Conservation (phyloP, 73 alveolate genomes). For the Effrenium voratum region DNA sequence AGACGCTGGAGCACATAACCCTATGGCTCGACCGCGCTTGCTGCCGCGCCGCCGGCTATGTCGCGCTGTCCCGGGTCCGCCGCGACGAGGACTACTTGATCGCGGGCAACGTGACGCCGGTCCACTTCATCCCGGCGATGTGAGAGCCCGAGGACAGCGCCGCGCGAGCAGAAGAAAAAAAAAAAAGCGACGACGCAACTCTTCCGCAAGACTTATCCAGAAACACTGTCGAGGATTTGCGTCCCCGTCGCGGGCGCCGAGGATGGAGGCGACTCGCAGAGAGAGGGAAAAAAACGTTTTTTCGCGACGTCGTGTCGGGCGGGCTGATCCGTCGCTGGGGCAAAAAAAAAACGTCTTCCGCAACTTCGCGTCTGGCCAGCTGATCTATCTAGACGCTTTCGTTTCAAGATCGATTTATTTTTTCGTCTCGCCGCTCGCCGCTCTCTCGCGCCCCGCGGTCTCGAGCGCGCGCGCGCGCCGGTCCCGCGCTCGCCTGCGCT, state of each 20-base stretch:
- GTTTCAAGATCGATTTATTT: no score
- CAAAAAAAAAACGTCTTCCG: no score
- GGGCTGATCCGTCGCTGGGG: no score
- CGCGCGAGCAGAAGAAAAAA: no score
- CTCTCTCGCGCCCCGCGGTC: neutral
- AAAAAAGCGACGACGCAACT: neutral
- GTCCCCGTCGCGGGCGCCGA: neutral
- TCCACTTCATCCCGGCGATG: neutral
- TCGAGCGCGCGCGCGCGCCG: neutral
- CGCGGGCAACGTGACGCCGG: neutral
- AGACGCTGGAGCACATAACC: neutral
- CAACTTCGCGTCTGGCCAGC: no score
- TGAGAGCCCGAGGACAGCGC: neutral
- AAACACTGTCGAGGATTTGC: neutral
- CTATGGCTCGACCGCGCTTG: neutral
- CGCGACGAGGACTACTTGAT: slow-evolving; percentile 4
- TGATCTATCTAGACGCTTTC: no score
- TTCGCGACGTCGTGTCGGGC: no score
- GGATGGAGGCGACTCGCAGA: no score
- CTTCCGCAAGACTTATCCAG: neutral
- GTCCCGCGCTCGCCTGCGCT: neutral
- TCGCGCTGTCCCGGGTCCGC: slow-evolving; percentile 7
- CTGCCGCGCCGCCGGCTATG: slow-evolving; percentile 10
- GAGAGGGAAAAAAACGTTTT: neutral
- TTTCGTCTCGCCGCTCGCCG: no score